These are phyloP conservation scores for Trichophyton simii DNA, from an alignment of 2,329 filamentous ascomycete genomes.

Conservation along the genomic window DNA sequence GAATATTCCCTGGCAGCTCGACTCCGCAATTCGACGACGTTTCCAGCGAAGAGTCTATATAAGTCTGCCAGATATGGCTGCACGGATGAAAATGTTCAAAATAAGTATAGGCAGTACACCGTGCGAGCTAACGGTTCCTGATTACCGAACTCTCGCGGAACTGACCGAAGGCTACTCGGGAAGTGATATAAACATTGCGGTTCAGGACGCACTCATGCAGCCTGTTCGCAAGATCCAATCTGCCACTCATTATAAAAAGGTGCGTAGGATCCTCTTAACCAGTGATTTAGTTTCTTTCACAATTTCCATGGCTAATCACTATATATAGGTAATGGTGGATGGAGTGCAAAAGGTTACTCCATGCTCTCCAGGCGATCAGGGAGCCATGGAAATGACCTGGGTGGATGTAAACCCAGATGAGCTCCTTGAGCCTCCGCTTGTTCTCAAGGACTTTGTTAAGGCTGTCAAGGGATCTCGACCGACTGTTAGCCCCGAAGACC, in stretches of 20 bases:
- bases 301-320: neutral
- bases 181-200: conserved; percentile 88
- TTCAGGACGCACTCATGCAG: conserved; percentile 95
- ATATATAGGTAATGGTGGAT: conserved; percentile 54
- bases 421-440: conserved; percentile 72
- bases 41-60: conserved; percentile 97
- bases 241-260: conserved; percentile 94
- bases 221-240: conserved; percentile 94
- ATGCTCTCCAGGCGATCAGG: conserved; percentile 79
- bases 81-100: conserved; percentile 90
- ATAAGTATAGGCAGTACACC: conserved; percentile 86
- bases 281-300: neutral
- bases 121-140: conserved; percentile 62
- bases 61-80: conserved; percentile 72
- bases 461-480: conserved; percentile 79
- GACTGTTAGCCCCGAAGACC: conserved; percentile 78
- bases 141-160: conserved; percentile 68
- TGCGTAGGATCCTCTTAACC: conserved; percentile 28
- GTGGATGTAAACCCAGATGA: conserved; percentile 72
- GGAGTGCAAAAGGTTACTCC: conserved; percentile 54
- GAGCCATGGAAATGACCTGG: conserved; percentile 88
- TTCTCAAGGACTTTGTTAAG: conserved; percentile 84
- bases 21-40: conserved; percentile 85
- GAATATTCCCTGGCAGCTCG: conserved; percentile 97
- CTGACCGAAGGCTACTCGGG: conserved; percentile 90